These are phyloP conservation scores for Rhodocollybia butyracea DNA, from an alignment of 768 basidiomycete genomes.

Conservation along the genomic window DNA sequence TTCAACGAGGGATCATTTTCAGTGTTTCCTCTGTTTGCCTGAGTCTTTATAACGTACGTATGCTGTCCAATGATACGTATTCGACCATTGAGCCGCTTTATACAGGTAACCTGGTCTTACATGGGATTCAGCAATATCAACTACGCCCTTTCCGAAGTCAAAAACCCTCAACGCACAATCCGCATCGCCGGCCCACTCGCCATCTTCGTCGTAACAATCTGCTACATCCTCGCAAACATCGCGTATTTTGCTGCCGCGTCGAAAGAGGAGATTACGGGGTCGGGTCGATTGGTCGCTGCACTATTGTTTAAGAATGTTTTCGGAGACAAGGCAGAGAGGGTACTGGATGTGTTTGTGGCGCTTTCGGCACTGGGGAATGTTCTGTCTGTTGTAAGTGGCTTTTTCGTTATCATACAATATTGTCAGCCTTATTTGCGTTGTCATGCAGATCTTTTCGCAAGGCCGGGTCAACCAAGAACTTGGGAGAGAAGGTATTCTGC, in stretches of 20 bases:
- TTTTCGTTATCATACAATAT: conserved; percentile 15
- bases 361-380: conserved; percentile 61
- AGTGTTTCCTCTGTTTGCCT: conserved; percentile 26
- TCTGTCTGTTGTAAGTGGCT: conserved; percentile 35
- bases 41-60: conserved; percentile 34
- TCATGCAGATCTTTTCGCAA: conserved; percentile 17
- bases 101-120: conserved; percentile 48
- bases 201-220: conserved; percentile 51
- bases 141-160: conserved; percentile 68
- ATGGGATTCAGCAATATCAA: conserved; percentile 73
- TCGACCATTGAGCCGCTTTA: not conserved
- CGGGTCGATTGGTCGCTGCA: not conserved
- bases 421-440: not conserved
- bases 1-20: not conserved
- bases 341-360: conserved; percentile 42
- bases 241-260: conserved; percentile 76
- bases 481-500: conserved; percentile 60
- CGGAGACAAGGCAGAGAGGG: not conserved
- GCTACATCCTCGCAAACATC: conserved; percentile 64
- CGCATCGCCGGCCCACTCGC: conserved; percentile 68
- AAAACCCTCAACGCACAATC: conserved; percentile 66
- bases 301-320: not conserved
- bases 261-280: conserved; percentile 25
- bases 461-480: conserved; percentile 57
- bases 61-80: conserved; percentile 29